Evolutionary conservation across 768 basidiomycete genomes (phyloP).

Genomic region (Phylloporus rhodoxanthus): DNA sequence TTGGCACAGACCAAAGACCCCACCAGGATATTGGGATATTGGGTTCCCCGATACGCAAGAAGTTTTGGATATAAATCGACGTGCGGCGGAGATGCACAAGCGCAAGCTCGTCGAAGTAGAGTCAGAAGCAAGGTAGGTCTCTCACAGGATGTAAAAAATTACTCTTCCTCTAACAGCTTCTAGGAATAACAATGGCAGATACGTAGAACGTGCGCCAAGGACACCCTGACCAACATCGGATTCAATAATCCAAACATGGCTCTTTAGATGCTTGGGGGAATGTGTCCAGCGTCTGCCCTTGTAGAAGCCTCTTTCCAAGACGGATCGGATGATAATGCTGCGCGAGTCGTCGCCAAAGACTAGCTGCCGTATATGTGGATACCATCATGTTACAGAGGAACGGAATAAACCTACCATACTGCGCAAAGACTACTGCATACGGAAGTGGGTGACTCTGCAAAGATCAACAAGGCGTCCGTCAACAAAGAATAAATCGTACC

Average conservation of each 20-base stretch:
- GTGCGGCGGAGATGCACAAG: constrained; percentile 66
- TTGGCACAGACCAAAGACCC: constrained; percentile 68
- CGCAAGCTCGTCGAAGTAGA: constrained; percentile 57
- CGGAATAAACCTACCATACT: constrained; percentile 41
- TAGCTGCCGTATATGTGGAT: constrained; percentile 31
- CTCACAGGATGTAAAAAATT: not conserved
- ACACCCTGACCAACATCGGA: constrained; percentile 8
- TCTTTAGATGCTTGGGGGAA: constrained; percentile 33
- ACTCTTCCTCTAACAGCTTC: not conserved
- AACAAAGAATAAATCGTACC: constrained; percentile 7
- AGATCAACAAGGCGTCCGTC: not conserved
- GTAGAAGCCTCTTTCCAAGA: constrained; percentile 42
- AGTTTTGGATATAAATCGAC: constrained; percentile 65
- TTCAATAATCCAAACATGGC: constrained; percentile 4
- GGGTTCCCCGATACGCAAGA: constrained; percentile 87
- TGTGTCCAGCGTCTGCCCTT: constrained; percentile 44
- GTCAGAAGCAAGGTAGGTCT: constrained; percentile 50
- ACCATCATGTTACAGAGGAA: not conserved
- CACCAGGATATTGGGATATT: constrained; percentile 86
- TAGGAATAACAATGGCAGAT: constrained; percentile 26
- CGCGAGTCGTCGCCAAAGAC: constrained; percentile 44
- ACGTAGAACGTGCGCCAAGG: constrained; percentile 15
- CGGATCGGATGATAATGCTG: constrained; percentile 56
- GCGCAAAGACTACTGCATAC: constrained; percentile 47
- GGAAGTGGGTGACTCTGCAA: constrained; percentile 50